Evolutionary conservation across 495 filamentous ascomycete species (phyloP).

Genomic region (Neurospora sp.): DNA sequence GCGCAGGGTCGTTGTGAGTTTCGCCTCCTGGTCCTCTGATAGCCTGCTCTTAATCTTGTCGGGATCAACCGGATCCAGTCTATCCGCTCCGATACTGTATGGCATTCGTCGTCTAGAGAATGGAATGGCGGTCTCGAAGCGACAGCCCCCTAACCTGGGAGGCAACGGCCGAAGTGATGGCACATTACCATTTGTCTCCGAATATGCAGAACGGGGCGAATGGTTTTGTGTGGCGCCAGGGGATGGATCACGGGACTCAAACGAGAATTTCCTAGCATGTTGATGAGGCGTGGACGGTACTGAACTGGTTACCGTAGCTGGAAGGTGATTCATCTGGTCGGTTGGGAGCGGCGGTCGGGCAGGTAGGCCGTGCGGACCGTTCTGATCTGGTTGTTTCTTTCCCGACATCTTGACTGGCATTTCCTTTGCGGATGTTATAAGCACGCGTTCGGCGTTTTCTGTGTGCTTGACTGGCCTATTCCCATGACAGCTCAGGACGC

Average conservation of each 20-base stretch:
- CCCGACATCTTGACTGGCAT: constrained; percentile 36
- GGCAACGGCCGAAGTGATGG: constrained; percentile 52
- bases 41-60: constrained; percentile 55
- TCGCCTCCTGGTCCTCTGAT: constrained; percentile 64
- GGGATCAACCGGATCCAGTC: constrained; percentile 56
- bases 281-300: constrained; percentile 93
- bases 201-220: constrained; percentile 83
- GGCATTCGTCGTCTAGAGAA: constrained; percentile 61
- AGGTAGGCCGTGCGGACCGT: constrained; percentile 20
- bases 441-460: constrained; percentile 45
- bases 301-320: constrained; percentile 68
- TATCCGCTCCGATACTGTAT: constrained; percentile 76
- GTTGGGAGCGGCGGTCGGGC: constrained; percentile 26
- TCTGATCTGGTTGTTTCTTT: constrained; percentile 29
- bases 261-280: constrained; percentile 72
- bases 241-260: constrained; percentile 77
- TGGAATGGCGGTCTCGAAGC: constrained; percentile 60
- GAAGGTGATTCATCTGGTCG: constrained; percentile 15
- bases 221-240: constrained; percentile 64
- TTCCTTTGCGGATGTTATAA: constrained; percentile 43
- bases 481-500: constrained; percentile 47
- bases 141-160: constrained; percentile 51
- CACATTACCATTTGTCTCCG: constrained; percentile 67
- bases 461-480: constrained; percentile 39
- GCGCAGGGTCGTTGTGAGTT: constrained; percentile 69